These are phyloP conservation scores for Staphylotrichum longicolle DNA, from an alignment of 495 filamentous ascomycete species.

Conservation along the genomic window DNA sequence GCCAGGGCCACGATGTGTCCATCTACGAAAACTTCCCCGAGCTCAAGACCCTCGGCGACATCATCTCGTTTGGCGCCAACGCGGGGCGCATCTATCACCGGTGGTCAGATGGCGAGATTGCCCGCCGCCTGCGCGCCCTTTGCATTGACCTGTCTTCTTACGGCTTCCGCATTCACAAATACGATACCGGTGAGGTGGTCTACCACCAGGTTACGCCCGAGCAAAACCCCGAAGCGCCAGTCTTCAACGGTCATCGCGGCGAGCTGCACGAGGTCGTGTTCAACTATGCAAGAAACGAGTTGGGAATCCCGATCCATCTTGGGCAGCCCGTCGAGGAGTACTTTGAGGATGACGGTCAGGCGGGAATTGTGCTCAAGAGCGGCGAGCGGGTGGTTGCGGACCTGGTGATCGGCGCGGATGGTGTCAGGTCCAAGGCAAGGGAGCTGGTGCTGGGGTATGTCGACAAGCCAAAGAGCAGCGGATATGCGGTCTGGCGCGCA, in stretches of 20 bases:
- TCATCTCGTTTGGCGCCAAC: slow-evolving; percentile 63
- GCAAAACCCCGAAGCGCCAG: slow-evolving; percentile 49
- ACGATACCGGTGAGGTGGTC: slow-evolving; percentile 59
- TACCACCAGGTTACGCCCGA: slow-evolving; percentile 52
- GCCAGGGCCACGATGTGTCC: slow-evolving; percentile 57
- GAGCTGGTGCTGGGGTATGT: slow-evolving; percentile 58
- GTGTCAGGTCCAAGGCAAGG: slow-evolving; percentile 58
- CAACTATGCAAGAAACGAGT: slow-evolving; percentile 54
- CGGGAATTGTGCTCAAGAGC: slow-evolving; percentile 54
- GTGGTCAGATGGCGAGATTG: slow-evolving; percentile 51
- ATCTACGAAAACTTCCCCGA: slow-evolving; percentile 60
- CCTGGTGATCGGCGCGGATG: slow-evolving; percentile 59
- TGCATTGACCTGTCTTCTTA: slow-evolving; percentile 52
- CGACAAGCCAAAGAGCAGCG: slow-evolving; percentile 58
- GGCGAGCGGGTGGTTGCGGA: slow-evolving; percentile 53
- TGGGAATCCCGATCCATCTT: slow-evolving; percentile 56
- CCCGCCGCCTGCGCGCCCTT: slow-evolving; percentile 46
- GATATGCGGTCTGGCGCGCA: slow-evolving; percentile 59
- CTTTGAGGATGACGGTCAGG: slow-evolving; percentile 52
- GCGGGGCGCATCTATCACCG: slow-evolving; percentile 55
- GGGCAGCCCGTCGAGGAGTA: slow-evolving; percentile 53
- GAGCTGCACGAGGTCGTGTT: slow-evolving; percentile 60
- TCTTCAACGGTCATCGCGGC: slow-evolving; percentile 60
- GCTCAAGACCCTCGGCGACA: slow-evolving; percentile 59
- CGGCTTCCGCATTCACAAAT: slow-evolving; percentile 62